Conservation (phyloP, 208 protist genomes). For the Trypanosoma vivax region DNA sequence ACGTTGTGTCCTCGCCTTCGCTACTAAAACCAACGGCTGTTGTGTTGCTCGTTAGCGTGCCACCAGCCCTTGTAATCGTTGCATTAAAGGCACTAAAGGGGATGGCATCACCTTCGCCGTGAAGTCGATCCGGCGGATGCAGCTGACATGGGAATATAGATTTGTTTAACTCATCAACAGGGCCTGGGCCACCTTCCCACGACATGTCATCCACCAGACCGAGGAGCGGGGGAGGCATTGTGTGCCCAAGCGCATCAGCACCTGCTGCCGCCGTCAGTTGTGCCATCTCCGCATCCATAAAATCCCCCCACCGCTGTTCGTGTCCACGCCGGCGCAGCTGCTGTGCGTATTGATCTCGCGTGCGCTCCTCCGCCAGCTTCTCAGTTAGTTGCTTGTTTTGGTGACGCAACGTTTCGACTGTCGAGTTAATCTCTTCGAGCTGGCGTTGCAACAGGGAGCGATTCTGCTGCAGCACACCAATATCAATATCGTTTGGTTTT, state of each 20-base stretch:
- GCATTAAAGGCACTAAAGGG: background rate
- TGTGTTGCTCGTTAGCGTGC: background rate
- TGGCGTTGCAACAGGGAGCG: constrained; percentile 60
- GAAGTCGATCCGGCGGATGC: background rate
- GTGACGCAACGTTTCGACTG: constrained; percentile 51
- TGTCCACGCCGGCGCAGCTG: constrained; percentile 44
- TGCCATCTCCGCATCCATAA: constrained; percentile 6
- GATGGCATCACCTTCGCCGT: background rate
- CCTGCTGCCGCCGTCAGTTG: constrained; percentile 15
- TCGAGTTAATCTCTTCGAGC: constrained; percentile 46
- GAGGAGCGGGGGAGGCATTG: background rate
- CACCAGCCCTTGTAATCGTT: background rate
- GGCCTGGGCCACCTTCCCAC: background rate
- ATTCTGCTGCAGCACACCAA: constrained; percentile 50
- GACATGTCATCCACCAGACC: background rate
- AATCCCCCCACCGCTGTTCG: constrained; percentile 24
- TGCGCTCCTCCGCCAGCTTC: constrained; percentile 69
- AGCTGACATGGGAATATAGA: background rate
- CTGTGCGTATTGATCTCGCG: constrained; percentile 59
- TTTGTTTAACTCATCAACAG: background rate
- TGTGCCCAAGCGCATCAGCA: background rate
- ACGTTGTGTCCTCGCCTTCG: background rate
- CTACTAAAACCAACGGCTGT: background rate
- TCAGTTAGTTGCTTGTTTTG: constrained; percentile 79
- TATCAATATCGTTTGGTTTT: constrained; percentile 58